Evolutionary conservation across 768 basidiomycete species (phyloP).

Genomic region (Russula emetica): DNA sequence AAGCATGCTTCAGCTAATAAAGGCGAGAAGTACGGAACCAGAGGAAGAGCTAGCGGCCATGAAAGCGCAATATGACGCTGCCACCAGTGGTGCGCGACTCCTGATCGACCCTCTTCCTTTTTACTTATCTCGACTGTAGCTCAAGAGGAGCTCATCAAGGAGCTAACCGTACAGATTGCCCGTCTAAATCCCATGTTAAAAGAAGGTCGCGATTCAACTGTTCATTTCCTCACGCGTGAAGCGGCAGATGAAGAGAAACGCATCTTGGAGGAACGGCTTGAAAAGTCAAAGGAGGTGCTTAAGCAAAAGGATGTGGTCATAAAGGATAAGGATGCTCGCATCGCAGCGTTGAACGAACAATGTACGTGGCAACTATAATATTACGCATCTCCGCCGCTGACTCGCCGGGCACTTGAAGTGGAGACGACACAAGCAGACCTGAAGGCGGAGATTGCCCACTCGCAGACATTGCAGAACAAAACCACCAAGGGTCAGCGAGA

Average conservation of each 20-base stretch:
- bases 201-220: slow-evolving; percentile 45
- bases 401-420: slow-evolving; percentile 37
- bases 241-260: slow-evolving; percentile 67
- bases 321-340: slow-evolving; percentile 43
- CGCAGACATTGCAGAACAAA: slow-evolving; percentile 39
- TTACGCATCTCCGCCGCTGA: slow-evolving; percentile 1
- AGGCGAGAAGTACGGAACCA: slow-evolving; percentile 59
- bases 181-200: slow-evolving; percentile 52
- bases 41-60: slow-evolving; percentile 52
- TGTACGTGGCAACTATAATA: slow-evolving; percentile 39
- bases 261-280: slow-evolving; percentile 46
- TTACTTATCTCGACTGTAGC: slow-evolving; percentile 38
- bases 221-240: slow-evolving; percentile 70
- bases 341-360: slow-evolving; percentile 44
- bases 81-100: slow-evolving; percentile 45
- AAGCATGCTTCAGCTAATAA: slow-evolving; percentile 57
- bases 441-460: slow-evolving; percentile 58
- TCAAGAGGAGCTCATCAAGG: slow-evolving; percentile 51
- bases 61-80: slow-evolving; percentile 48
- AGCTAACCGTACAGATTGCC: slow-evolving; percentile 52
- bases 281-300: slow-evolving; percentile 41
- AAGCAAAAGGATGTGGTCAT: slow-evolving; percentile 44
- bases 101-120: neutral
- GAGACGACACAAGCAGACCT: slow-evolving; percentile 51
- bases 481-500: slow-evolving; percentile 40